Conservation (phyloP, 2,329 filamentous ascomycete genomes). For the Pseudogymnoascus sp. region DNA sequence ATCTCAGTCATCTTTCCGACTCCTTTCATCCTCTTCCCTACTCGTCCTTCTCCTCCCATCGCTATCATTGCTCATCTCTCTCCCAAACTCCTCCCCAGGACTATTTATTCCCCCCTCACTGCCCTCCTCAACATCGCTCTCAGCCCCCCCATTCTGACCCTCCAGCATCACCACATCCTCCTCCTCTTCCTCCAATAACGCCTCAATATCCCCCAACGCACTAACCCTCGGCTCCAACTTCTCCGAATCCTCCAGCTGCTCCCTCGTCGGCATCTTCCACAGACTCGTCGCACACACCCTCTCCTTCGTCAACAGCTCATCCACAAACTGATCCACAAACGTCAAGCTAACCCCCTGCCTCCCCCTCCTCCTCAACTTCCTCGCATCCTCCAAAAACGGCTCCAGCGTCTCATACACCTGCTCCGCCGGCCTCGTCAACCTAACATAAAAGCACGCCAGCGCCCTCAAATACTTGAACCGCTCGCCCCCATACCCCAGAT, state of each 20-base stretch:
- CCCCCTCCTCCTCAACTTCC: conserved; percentile 73
- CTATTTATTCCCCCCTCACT: neutral
- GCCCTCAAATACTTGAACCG: conserved; percentile 82
- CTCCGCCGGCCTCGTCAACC: conserved; percentile 73
- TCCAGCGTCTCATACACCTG: conserved; percentile 76
- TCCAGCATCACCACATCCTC: conserved; percentile 32
- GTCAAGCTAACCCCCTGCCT: conserved; percentile 69
- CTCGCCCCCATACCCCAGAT: conserved; percentile 66
- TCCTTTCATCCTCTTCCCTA: neutral
- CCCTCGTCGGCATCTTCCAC: conserved; percentile 80
- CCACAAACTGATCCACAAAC: conserved; percentile 84
- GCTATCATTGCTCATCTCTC: neutral
- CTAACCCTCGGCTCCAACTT: conserved; percentile 78
- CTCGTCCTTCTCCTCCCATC: neutral
- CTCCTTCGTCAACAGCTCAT: conserved; percentile 82
- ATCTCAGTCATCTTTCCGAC: neutral
- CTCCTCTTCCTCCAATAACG: conserved; percentile 54
- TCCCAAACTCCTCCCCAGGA: conserved; percentile 8
- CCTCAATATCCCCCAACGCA: conserved; percentile 71
- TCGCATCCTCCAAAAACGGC: conserved; percentile 69
- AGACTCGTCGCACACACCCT: conserved; percentile 84
- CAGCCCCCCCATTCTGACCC: conserved; percentile 1
- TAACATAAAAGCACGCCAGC: conserved; percentile 86
- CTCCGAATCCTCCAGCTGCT: conserved; percentile 81
- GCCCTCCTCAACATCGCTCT: neutral